Evolutionary conservation across 2,329 filamentous ascomycete species (phyloP).

Genomic region (Epichloe typhina): DNA sequence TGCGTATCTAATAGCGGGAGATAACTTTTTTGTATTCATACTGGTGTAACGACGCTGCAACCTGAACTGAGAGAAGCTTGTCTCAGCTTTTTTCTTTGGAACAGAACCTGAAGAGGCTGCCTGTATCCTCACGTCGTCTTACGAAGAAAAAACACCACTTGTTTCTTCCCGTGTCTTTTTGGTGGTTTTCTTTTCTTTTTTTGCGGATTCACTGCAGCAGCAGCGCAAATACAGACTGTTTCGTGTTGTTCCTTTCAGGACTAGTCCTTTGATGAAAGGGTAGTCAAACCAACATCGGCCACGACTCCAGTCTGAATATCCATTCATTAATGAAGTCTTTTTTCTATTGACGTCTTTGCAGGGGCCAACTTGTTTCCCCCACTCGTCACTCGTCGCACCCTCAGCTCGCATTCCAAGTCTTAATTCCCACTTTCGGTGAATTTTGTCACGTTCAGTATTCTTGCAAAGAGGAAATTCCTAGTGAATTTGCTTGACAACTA

Average conservation of each 20-base stretch:
- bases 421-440: too few relatives aligned
- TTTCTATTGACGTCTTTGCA: neutral
- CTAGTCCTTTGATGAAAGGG: neutral
- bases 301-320: neutral
- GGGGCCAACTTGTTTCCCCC: neutral
- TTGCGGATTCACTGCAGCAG: slow-evolving; percentile 4
- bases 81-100: slow-evolving; percentile 18
- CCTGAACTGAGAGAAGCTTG: slow-evolving; percentile 12
- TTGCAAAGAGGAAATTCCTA: neutral
- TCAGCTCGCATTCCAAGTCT: too few relatives aligned
- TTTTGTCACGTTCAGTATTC: neutral
- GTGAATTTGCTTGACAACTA: neutral
- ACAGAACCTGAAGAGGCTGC: slow-evolving; percentile 12
- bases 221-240: neutral
- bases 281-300: neutral
- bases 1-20: neutral
- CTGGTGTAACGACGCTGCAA: neutral
- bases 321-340: neutral
- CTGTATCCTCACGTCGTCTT: slow-evolving; percentile 3
- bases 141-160: neutral
- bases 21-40: neutral
- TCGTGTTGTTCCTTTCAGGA: neutral
- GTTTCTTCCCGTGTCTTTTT: neutral
- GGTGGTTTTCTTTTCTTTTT: too few relatives aligned
- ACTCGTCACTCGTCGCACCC: neutral